Base-by-base conservation (phyloP, 78 protist genomes). In the Trichosphaerium sp. region DNA sequence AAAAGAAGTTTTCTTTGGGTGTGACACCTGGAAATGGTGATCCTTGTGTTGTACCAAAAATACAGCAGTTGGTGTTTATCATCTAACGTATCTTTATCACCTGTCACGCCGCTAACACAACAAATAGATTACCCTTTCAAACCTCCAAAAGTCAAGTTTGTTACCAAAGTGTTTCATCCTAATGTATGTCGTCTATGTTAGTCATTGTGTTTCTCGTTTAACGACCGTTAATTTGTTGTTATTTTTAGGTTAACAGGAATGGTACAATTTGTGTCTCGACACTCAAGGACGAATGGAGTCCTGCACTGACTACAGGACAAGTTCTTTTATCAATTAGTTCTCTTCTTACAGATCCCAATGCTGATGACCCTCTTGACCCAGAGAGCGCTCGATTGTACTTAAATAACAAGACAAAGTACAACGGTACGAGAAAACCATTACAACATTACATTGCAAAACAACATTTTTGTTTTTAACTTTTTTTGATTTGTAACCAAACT, bases 191-290 rank as follows among this genome's bases (percentile, higher is more conserved):
- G n/a, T n/a, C n/a, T n/a, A n/a, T n/a, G n/a, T n/a, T n/a, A n/a
- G n/a, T n/a, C n/a, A n/a, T n/a, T n/a, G n/a, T n/a, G n/a, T n/a
- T n/a, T n/a, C n/a, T n/a, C n/a, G n/a, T n/a, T n/a, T n/a, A n/a
- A n/a, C n/a, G n/a, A n/a, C n/a, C n/a, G n/a, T n/a, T n/a, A n/a
- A n/a, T n/a, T n/a, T n/a, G n/a, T n/a, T n/a, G n/a, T n/a, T n/a
- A n/a, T n/a, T n/a, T n/a, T n/a, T n/a, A n/a, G n/a, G n/a, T 96
- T 65, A 92, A 92, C 85, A 42, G 74, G n/a, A 82, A 84, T 31
- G 99, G 99, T 14, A 68, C 72, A 60, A 92, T 96, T 63, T 96
- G 99, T 86, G 60, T 96, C 25, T 97, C 88, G 58, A 90, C 94
- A 25, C 88, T 96, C 61, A 89, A 91, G 7, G 93, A 86, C 44